Evolutionary conservation across 2,329 filamentous ascomycete genomes (phyloP), one percentile per base, ranked within the genome.

Genomic region (Colletotrichum spinosum): DNA sequence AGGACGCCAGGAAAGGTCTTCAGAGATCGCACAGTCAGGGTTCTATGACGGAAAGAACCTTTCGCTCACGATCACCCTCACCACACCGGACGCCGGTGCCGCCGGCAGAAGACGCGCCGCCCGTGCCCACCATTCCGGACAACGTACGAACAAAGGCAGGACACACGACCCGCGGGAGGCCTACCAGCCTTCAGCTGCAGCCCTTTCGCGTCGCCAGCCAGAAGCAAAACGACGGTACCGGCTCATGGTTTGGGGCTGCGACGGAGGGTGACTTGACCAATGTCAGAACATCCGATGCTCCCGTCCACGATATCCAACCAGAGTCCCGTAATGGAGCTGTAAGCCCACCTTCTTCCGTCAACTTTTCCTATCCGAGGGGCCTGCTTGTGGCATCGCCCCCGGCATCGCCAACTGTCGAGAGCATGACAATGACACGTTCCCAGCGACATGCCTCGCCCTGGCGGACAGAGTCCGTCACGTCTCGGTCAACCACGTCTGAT

Each of bases 21-120:
- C 84, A 90, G 67, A 84, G 92, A 72, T 83, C 86, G 42, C 86
- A 83, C 60, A 97, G 94, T 78, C 86, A 86, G 35, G 86, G 89
- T 25, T 97, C 94, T 54, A 97, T 98, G 94, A 90, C 88, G 37
- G 92, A 95, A 75, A 88, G 95, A 63, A 94, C 93, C 1, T 97
- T 97, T 77, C 89, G 94, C 70, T 91, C 91, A 4, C 92, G 85
- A 72, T n/a, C 76, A 6, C 92, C 85, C 73, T 25, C 76, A 67
- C 82, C 76, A 74, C 82, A 83, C 77, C 62, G 67, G n/a, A 77
- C 77, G 49, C 74, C 77, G 64, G 78, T 75, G 68, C 76, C 74
- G 46, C 70, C 75, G 17, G 25, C 25, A 25, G 75, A 79, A 54
- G 80, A 86, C 71, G 83, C 87, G 56, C 93, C 93, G 37, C 93